Evolutionary conservation across 2,329 filamentous ascomycete species (phyloP), one percentile per base, ranked within the genome.

Genomic region (Lachnellula willkommii): DNA sequence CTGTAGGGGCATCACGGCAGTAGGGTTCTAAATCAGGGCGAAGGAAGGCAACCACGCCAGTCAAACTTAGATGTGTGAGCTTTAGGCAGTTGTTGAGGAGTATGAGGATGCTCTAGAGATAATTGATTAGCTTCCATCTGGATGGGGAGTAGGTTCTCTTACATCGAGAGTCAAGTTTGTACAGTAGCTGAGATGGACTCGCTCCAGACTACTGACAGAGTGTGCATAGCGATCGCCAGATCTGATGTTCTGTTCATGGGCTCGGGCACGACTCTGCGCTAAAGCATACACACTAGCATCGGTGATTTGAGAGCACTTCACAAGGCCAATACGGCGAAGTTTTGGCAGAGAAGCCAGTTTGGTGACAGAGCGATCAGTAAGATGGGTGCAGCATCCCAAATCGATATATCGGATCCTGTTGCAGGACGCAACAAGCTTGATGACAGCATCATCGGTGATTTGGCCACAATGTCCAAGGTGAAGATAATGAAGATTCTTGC

Each of bases 381-480:
- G 77, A 64, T 90, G 86, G 14, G 82, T 83, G 72, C 94, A 99
- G 74, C 94, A 97, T n/a, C 94, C 94, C 45, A 99, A 77, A 69
- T 99, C 94, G 61, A 99, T 99, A 70, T 99, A 99, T 54, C 94
- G 83, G 63, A 99, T 97, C 24, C 94, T 84, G 67, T 93, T 97
- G 77, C 94, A 99, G 52, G 78, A 79, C 63, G 87, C 85, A 40
- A 96, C 90, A 35, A 99, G 79, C 54, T 85, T 85, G 65, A 89
- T 88, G 17, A 99, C 90, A 1, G 90, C 92, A 37, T 85, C 80
- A 68, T 99, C 94, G 0, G 93, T 96, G 68, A 99, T 92, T 47
- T 92, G 85, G 28, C 84, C 83, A 72, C 94, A 99, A 71, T 99
- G 94, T 9, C 94, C 94, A 2, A 99, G 79, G 68, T 99, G 94